Base-by-base conservation (phyloP, 2,329 filamentous ascomycete species). In the Biscogniauxia marginata region DNA sequence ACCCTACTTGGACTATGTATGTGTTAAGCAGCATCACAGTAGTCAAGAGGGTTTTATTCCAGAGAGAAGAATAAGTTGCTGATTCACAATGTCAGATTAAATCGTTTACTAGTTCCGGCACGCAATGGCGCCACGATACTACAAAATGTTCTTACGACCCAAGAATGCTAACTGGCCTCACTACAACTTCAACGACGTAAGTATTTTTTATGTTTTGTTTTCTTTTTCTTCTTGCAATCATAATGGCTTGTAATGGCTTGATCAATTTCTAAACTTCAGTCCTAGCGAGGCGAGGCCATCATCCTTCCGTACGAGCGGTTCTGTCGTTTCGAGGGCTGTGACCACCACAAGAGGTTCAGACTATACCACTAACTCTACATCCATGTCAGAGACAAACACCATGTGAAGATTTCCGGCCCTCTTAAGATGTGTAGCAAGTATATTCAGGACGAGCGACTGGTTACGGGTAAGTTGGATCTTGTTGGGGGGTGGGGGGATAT, bases 181-280 rank as follows among this genome's bases (percentile, higher is more conserved):
- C 9, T 53, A 53, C 21, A 46, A 53, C 51, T 53, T 48, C 51
- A 53, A 47, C 51, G 3, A 22, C 24, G 45, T 48, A 43, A 53
- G 25, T 47, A 21, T n/a, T 9, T 39, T 3, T 16, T n/a, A n/a
- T n/a, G n/a, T n/a, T n/a, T 6, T 34, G 8, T 16, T 16, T 39
- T 25, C 11, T 16, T 9, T 6, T 16, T 16, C 9, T 34, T 34
- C 11, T 34, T 34, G 6, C 30, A 30, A 8, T 9, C 11, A 4
- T 16, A 5, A 39, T 16, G 30, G n/a, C 6, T n/a, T 6, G n/a
- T 39, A 1, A 16, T 39, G 6, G n/a, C n/a, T n/a, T n/a, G n/a
- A 34, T 34, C n/a, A 39, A 39, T 16, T 16, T 39, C 30, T 39
- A 3, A 16, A 39, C 30, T 39, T n/a, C 30, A 4, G 5, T 47